phyloP scores from a whole-genome alignment of 192 early-diverging fungal genomes.

The Haplosporangium gracile region DNA sequence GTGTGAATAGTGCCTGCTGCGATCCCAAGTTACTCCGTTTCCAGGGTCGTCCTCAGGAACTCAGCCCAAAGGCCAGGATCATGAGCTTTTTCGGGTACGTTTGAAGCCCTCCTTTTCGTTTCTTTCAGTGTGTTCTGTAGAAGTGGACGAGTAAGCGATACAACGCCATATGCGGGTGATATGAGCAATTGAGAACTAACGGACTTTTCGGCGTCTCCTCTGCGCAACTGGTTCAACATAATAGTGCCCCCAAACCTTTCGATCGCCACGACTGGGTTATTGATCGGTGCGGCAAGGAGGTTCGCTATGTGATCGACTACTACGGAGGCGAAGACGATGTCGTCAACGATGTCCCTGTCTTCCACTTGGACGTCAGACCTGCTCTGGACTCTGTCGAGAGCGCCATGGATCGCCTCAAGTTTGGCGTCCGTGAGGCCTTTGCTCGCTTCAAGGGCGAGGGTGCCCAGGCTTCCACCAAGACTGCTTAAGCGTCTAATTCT shows the following conservation, averaged over 20 bases:
- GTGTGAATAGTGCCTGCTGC: slow-evolving; percentile 49
- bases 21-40: slow-evolving; percentile 82
- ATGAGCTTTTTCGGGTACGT: slow-evolving; percentile 76
- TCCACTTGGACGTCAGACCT: slow-evolving; percentile 95
- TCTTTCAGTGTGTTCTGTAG: neutral
- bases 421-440: slow-evolving; percentile 67
- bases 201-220: neutral
- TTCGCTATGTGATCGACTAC: slow-evolving; percentile 98
- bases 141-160: neutral
- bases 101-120: neutral
- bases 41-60: slow-evolving; percentile 85
- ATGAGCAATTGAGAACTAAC: neutral
- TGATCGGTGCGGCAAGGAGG: slow-evolving; percentile 88
- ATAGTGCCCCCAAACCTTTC: slow-evolving; percentile 88
- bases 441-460: slow-evolving; percentile 53
- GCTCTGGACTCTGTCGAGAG: slow-evolving; percentile 85
- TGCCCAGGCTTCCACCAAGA: slow-evolving; percentile 24
- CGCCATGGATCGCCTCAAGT: slow-evolving; percentile 73
- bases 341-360: slow-evolving; percentile 81
- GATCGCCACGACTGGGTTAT: slow-evolving; percentile 99
- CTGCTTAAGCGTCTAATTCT: slow-evolving; percentile 6
- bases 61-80: slow-evolving; percentile 80
- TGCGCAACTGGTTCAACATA: neutral
- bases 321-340: slow-evolving; percentile 83
- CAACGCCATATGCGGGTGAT: neutral